Base-by-base conservation (phyloP, 352 stramenopile genomes). In the Phytophthora meadii region DNA sequence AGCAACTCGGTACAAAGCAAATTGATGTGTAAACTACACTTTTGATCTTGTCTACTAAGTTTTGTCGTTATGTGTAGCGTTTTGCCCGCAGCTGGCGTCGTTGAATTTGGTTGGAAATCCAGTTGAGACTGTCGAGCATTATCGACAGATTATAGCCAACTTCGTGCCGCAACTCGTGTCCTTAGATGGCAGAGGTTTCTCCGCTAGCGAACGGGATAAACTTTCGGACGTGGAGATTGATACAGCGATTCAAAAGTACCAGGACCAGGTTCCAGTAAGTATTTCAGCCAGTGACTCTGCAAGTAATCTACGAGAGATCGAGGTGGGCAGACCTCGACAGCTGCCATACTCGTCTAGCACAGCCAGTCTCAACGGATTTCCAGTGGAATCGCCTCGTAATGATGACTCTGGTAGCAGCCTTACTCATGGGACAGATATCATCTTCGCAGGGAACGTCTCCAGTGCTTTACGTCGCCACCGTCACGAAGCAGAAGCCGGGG, bases 361-460 rank as follows among this genome's bases (percentile, higher is more conserved):
- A 36, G 25, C 66, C 14, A 68, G 37, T 52, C 32, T 71, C 1
- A 68, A 45, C 14, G 67, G 61, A 30, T 34, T 60, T 17, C n/a
- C 51, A 24, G 1, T 48, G 5, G 45, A 80, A 41, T 76, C 74
- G 30, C 44, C 62, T 27, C 55, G 39, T 25, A 70, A 70, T 7
- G 74, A 88, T 45, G 79, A 90, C 52, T 80, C 83, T 0, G 82
- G 83, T 17, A 96, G 87, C 48, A 86, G 81, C 10, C 68, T 97
- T n/a, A 97, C 90, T 4, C 90, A 97, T 63, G 90, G 90, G 36
- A 92, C 85, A 1, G 81, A 92, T 48, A 90, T 96, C 30, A 87
- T 95, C 2, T 94, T 97, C 70, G 89, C 90, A 2, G 90, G 90
- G 41, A 96, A 95, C 64, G 81, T 95, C n/a, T 93, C 88, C 2